Evolutionary conservation across 139 green algal genomes (phyloP), one percentile per base, ranked within the genome.

Genomic region (Edaphochlamys debaryana): DNA sequence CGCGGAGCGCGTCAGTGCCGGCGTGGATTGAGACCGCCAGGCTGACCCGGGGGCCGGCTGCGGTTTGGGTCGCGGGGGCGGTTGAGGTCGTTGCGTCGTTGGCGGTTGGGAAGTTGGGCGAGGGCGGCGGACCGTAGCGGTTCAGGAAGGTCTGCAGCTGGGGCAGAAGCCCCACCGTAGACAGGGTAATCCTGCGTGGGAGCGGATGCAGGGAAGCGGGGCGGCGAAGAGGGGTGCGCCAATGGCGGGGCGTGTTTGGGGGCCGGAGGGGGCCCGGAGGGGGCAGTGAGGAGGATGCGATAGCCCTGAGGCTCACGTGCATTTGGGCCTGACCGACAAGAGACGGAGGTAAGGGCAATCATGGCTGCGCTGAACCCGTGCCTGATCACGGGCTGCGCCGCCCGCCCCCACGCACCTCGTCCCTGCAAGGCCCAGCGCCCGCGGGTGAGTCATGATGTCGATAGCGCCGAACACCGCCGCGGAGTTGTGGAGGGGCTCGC

Each of bases 21-120:
- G 94, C 95, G 81, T 98, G 95, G 40, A 98, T 92, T 0, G 88
- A 95, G 11, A 98, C 90, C 0, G 96, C 96, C 58, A 98, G 88
- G 67, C 91, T 63, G 27, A 79, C 52, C 37, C 52, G 72, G 15
- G 72, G 72, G 23, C 30, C n/a, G n/a, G n/a, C n/a, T n/a, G n/a
- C n/a, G n/a, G n/a, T n/a, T n/a, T n/a, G n/a, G n/a, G n/a, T n/a
- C n/a, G n/a, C n/a, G n/a, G n/a, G n/a, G n/a, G n/a, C n/a, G n/a
- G n/a, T n/a, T n/a, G n/a, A n/a, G n/a, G n/a, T n/a, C n/a, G n/a
- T n/a, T n/a, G n/a, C n/a, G n/a, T n/a, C n/a, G n/a, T n/a, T n/a
- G n/a, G n/a, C 9, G 30, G 62, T n/a, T 15, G 62, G 15, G 62
- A 9, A n/a, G 5, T 1, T n/a, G 70, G 40, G 20, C 23, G 38